Percentiles rank a stretch among this genome's conserved stretches.
phyloP scores from a whole-genome alignment of 2,329 filamentous ascomycete species.

The Ophiostoma ips region DNA sequence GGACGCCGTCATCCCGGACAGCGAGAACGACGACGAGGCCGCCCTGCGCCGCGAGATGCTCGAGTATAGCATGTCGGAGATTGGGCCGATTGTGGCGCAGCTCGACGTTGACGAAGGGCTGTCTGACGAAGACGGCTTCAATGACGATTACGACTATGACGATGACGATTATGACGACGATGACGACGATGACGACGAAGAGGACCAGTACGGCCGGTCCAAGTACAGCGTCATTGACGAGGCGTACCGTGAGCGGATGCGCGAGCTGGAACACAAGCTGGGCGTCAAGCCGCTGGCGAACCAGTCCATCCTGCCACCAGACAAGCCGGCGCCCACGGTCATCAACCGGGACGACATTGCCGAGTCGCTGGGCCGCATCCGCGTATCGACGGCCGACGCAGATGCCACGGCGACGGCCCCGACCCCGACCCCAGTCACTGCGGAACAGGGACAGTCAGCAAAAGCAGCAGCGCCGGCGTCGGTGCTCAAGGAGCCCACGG shows the following conservation, averaged over 20 bases:
- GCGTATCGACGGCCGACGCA: slow-evolving; percentile 24
- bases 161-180: slow-evolving; percentile 27
- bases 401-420: neutral
- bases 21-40: slow-evolving; percentile 71
- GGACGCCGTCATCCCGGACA: slow-evolving; percentile 48
- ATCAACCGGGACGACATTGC: slow-evolving; percentile 16
- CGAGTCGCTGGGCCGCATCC: slow-evolving; percentile 43
- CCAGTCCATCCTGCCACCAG: slow-evolving; percentile 7
- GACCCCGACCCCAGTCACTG: neutral
- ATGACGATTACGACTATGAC: slow-evolving; percentile 27
- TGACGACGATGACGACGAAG: slow-evolving; percentile 48
- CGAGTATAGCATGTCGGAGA: slow-evolving; percentile 73
- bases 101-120: slow-evolving; percentile 64
- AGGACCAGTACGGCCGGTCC: slow-evolving; percentile 64
- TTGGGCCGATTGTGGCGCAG: slow-evolving; percentile 85
- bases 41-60: slow-evolving; percentile 77
- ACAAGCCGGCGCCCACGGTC: neutral
- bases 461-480: neutral
- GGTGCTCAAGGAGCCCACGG: slow-evolving; percentile 4
- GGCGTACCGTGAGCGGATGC: slow-evolving; percentile 70
- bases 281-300: slow-evolving; percentile 37
- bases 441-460: neutral
- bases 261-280: slow-evolving; percentile 66
- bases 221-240: slow-evolving; percentile 54
- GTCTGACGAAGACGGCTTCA: slow-evolving; percentile 32